A percentile compares a stretch with the other conserved stretches of the same genome.
These are phyloP conservation scores for Pseudovirgaria hyperparasitica DNA, from an alignment of 2,329 filamentous ascomycete species.

Conservation along the genomic window DNA sequence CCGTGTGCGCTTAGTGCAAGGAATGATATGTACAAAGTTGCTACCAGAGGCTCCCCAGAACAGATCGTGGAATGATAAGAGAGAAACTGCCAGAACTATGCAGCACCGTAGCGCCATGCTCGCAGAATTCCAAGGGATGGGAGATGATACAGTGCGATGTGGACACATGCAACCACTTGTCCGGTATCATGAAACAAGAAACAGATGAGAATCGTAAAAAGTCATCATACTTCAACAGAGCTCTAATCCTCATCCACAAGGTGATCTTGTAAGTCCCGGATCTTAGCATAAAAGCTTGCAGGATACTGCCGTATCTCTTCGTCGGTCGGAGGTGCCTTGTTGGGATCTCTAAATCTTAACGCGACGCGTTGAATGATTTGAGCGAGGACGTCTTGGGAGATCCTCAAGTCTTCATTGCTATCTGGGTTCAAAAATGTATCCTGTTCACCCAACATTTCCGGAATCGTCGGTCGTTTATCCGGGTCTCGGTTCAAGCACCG, in stretches of 20 bases:
- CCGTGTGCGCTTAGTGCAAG: too few relatives aligned
- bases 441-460: slow-evolving; percentile 40
- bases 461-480: slow-evolving; percentile 41
- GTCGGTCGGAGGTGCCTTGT: slow-evolving; percentile 40
- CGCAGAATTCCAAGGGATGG: too few relatives aligned
- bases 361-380: slow-evolving; percentile 48
- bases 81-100: too few relatives aligned
- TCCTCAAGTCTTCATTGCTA: slow-evolving; percentile 35
- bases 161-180: too few relatives aligned
- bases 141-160: too few relatives aligned
- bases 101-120: too few relatives aligned
- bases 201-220: neutral
- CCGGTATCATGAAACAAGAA: too few relatives aligned
- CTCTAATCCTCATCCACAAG: slow-evolving; percentile 16
- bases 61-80: too few relatives aligned
- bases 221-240: neutral
- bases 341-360: slow-evolving; percentile 41
- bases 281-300: slow-evolving; percentile 34
- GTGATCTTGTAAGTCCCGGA: slow-evolving; percentile 32
- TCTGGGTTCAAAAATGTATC: slow-evolving; percentile 50
- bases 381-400: slow-evolving; percentile 41
- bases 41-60: too few relatives aligned
- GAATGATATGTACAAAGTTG: too few relatives aligned
- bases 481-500: slow-evolving; percentile 48
- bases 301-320: slow-evolving; percentile 39